A percentile compares a stretch with the other conserved stretches of the same genome.
Evolutionary conservation across 2,329 filamentous ascomycete species (phyloP).

Genomic region (Gremmenia infestans): DNA sequence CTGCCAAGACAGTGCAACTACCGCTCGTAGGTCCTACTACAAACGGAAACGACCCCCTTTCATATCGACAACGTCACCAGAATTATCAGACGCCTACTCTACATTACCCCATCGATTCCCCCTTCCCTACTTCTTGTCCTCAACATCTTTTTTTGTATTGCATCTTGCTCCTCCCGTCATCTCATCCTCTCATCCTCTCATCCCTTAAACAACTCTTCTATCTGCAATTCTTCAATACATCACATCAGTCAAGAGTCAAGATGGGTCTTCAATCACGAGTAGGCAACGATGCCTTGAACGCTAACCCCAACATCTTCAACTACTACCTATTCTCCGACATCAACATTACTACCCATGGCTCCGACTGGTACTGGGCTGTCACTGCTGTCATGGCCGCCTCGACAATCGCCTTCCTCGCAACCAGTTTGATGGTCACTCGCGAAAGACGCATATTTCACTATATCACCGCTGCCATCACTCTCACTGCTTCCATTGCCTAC

Average conservation of each 20-base stretch:
- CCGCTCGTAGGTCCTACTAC: too few species aligned
- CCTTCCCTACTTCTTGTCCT: neutral
- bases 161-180: neutral
- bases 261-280: conserved; percentile 8
- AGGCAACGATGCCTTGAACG: conserved; percentile 17
- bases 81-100: neutral
- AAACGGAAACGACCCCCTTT: too few species aligned
- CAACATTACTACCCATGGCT: conserved; percentile 53
- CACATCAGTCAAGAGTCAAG: neutral
- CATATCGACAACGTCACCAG: too few species aligned
- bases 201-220: neutral
- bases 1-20: too few species aligned
- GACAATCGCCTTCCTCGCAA: conserved; percentile 48
- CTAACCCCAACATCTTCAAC: conserved; percentile 22
- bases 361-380: conserved; percentile 59
- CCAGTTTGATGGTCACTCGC: conserved; percentile 49
- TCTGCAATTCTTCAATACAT: neutral
- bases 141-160: neutral
- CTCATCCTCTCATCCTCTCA: neutral
- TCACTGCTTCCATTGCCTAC: conserved; percentile 57
- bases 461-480: conserved; percentile 53
- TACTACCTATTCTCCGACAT: conserved; percentile 42
- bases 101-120: neutral
- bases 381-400: conserved; percentile 53
- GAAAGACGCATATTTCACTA: conserved; percentile 58